Base-by-base conservation (phyloP, 768 basidiomycete genomes). In the Chalciporus chontae region DNA sequence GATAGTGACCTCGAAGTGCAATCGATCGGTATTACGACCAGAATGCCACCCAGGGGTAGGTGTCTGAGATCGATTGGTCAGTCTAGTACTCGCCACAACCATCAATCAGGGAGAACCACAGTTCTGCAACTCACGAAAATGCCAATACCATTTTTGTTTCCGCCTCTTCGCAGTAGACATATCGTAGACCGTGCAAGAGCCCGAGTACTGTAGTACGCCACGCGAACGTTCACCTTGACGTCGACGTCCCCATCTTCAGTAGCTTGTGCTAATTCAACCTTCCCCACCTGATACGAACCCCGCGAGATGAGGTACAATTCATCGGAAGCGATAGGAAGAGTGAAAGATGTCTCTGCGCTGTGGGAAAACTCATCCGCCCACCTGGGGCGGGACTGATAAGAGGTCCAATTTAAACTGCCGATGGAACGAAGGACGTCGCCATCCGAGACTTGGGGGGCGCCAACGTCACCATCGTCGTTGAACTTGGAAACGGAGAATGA, bases 271-370 rank as follows among this genome's bases (percentile, higher is more conserved):
- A 68, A 21, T 3, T 47, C 34, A 3, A 70, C 42, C 0, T 19
- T 47, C 3, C 70, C 70, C 0, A 7, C 3, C 4, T 68, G 60
- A 14, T 58, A 52, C 9, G 57, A 53, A 0, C 73, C 73, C 5
- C 65, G 65, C 23, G 71, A 58, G 43, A 74, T 23, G 36, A 74
- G 51, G 32, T 67, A 74, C 24, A 73, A 48, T 3, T 57, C 56
- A 0, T 69, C 61, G 1, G 71, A 53, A 1, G 51, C 26, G 14
- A 68, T 43, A 26, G 68, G 66, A 32, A 75, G 61, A 0, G 59
- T 39, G 18, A 74, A 67, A 0, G 55, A 51, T 4, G 63, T 52
- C 14, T 64, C 49, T 4, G 64, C 62, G 18, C 61, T 26, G 3
- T 39, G 18, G 5, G 55, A 9, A 13, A 46, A 66, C 11, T 19